These are phyloP conservation scores for Hysterangium stoloniferum DNA, from an alignment of 768 basidiomycete species.

Conservation along the genomic window DNA sequence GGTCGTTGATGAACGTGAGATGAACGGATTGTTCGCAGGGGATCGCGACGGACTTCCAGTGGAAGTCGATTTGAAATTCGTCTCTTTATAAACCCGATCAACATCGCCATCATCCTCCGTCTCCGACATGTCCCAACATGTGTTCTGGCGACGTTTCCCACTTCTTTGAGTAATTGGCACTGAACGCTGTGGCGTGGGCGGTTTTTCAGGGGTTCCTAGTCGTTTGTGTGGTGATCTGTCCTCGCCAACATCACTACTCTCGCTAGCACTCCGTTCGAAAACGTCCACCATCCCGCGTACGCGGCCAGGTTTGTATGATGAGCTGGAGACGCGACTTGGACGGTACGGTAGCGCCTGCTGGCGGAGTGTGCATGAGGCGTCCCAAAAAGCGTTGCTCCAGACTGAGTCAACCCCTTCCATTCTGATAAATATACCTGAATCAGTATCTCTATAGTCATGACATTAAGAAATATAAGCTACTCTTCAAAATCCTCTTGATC, in stretches of 20 bases:
- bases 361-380: constrained; percentile 7
- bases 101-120: no score
- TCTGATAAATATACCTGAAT: not conserved
- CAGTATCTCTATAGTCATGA: not conserved
- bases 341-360: not conserved
- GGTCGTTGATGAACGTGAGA: no score
- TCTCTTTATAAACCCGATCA: no score
- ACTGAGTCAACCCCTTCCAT: constrained; percentile 6
- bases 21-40: not conserved
- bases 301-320: not conserved
- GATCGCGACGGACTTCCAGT: not conserved
- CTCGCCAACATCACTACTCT: constrained; percentile 6
- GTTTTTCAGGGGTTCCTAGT: not conserved
- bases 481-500: constrained; percentile 11
- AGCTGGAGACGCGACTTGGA: constrained; percentile 2
- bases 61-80: no score
- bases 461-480: constrained; percentile 1
- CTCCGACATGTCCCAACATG: no score
- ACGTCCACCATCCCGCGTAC: constrained; percentile 6
- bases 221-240: not conserved
- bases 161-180: no score
- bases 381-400: constrained; percentile 4
- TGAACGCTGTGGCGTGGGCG: no score
- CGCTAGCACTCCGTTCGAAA: constrained; percentile 3
- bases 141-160: no score